These are phyloP conservation scores for Saccharomyces paradoxus DNA, from an alignment of 805 yeast species.

Conservation along the genomic window DNA sequence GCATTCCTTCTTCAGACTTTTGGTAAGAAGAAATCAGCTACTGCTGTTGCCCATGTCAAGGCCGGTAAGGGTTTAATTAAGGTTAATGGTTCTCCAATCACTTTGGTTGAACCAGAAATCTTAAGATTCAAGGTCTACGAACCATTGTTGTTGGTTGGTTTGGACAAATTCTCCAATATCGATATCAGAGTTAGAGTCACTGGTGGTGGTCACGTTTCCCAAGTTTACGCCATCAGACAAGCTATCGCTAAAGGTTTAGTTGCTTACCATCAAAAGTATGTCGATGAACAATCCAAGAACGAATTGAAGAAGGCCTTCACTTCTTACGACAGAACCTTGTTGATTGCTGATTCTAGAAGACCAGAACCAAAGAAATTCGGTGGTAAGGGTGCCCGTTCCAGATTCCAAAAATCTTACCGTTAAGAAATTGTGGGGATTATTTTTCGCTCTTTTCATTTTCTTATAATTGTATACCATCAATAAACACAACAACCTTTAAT, in stretches of 20 bases:
- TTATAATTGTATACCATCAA: constrained; percentile 65
- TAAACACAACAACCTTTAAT: constrained; percentile 28
- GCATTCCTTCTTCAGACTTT: constrained; percentile 59
- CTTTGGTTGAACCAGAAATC: constrained; percentile 98
- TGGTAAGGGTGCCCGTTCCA: constrained; percentile 99
- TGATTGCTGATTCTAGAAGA: constrained; percentile 99
- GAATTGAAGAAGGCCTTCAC: constrained; percentile 97
- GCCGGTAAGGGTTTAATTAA: constrained; percentile 99
- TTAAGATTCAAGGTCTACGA: constrained; percentile 99
- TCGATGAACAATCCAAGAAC: constrained; percentile 98
- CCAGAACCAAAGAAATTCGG: constrained; percentile 99
- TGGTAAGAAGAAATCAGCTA: constrained; percentile 99
- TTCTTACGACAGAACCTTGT: constrained; percentile 97
- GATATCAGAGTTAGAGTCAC: constrained; percentile 98
- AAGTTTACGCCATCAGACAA: constrained; percentile 99
- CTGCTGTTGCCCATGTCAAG: constrained; percentile 99
- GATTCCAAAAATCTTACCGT: constrained; percentile 99
- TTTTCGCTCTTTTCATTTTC: constrained; percentile 86
- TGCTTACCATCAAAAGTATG: constrained; percentile 99
- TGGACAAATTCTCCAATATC: constrained; percentile 96
- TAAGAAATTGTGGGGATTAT: constrained; percentile 58
- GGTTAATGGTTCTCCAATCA: constrained; percentile 98
- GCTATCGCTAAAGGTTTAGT: constrained; percentile 99
- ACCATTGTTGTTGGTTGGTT: constrained; percentile 95
- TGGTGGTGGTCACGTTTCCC: constrained; percentile 99